These are phyloP conservation scores for Lagenidium giganteum DNA, from an alignment of 352 stramenopile species.

Conservation along the genomic window DNA sequence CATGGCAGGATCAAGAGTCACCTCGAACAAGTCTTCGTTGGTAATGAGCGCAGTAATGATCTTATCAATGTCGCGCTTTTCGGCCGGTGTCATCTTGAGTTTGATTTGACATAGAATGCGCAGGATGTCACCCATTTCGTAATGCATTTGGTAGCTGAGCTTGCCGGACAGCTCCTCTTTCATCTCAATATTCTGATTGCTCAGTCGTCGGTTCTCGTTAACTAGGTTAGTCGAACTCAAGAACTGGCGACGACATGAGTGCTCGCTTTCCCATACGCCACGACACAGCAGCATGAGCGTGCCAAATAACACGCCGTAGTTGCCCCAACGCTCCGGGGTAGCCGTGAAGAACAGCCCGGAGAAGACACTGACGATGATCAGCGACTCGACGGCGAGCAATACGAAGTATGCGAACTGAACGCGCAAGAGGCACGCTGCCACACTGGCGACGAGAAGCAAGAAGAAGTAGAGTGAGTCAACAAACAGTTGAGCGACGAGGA, in stretches of 20 bases:
- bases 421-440: conserved; percentile 36
- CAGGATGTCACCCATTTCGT: conserved; percentile 70
- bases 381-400: conserved; percentile 32
- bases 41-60: conserved; percentile 65
- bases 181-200: conserved; percentile 63
- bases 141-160: conserved; percentile 58
- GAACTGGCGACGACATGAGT: conserved; percentile 38
- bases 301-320: conserved; percentile 28
- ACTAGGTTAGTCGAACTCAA: conserved; percentile 46
- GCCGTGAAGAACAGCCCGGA: conserved; percentile 18
- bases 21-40: conserved; percentile 61
- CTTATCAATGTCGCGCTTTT: conserved; percentile 58
- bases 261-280: conserved; percentile 38
- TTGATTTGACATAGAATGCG: conserved; percentile 70
- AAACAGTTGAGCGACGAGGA: conserved; percentile 28
- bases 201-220: conserved; percentile 50
- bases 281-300: conserved; percentile 28
- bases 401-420: conserved; percentile 54
- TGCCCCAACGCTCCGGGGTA: conserved; percentile 17
- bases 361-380: conserved; percentile 22
- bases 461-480: conserved; percentile 42
- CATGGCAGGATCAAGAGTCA: conserved; percentile 44
- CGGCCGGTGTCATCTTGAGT: conserved; percentile 40
- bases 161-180: conserved; percentile 61
- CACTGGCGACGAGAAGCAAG: conserved; percentile 26